These are phyloP conservation scores for Creolimax fragrantissima DNA, from an alignment of 78 protist species.

Conservation along the genomic window DNA sequence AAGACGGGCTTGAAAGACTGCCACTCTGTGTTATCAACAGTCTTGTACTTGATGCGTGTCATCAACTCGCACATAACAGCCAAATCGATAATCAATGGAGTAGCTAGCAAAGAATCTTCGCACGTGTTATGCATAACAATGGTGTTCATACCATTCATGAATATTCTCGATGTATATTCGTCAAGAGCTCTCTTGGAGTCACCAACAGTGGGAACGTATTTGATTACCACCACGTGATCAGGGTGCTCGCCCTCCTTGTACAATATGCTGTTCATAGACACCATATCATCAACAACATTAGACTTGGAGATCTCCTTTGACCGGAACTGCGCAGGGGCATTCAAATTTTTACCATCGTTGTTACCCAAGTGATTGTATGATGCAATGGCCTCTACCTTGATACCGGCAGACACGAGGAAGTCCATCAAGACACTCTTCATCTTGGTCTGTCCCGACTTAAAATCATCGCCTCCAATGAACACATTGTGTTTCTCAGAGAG, in stretches of 20 bases:
- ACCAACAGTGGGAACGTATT: constrained; percentile 98
- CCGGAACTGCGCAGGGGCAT: constrained; percentile 90
- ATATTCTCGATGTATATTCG: constrained; percentile 90
- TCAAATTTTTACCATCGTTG: constrained; percentile 98
- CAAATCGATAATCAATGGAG: constrained; percentile 96
- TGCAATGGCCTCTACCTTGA: constrained; percentile 87
- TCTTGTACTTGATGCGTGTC: constrained; percentile 57
- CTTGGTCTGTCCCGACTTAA: constrained; percentile 99
- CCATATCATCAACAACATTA: constrained; percentile 98
- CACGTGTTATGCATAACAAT: constrained; percentile 79
- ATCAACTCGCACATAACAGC: constrained; percentile 78
- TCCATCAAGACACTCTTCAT: constrained; percentile 96
- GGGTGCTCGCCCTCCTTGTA: constrained; percentile 89
- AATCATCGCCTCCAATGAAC: constrained; percentile 96
- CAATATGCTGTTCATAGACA: constrained; percentile 81
- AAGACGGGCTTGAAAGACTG: constrained; percentile 73
- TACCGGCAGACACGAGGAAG: constrained; percentile 94
- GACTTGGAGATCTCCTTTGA: constrained; percentile 97
- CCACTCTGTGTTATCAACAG: constrained; percentile 36
- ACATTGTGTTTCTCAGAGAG: constrained; percentile 75
- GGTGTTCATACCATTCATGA: constrained; percentile 95
- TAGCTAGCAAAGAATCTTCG: constrained; percentile 84
- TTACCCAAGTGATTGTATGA: constrained; percentile 99
- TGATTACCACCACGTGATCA: constrained; percentile 97
- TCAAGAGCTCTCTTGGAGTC: constrained; percentile 99